Evolutionary conservation across 1,284 basidiomycete genomes (phyloP).

Genomic region (Sphagnurus paluster): DNA sequence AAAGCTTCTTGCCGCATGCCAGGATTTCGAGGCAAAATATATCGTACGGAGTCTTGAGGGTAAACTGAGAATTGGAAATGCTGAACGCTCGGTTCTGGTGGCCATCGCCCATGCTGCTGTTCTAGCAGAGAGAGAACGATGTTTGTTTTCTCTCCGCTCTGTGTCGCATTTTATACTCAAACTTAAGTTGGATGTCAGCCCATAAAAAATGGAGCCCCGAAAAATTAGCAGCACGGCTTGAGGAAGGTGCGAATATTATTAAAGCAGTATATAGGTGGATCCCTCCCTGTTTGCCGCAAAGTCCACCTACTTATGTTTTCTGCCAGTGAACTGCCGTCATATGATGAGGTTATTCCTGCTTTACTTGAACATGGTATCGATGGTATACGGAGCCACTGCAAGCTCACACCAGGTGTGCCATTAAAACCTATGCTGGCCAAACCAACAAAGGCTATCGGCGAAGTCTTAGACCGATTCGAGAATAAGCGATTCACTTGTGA

Average conservation of each 20-base stretch:
- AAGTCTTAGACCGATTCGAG: slow-evolving; percentile 97
- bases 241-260: slow-evolving; percentile 77
- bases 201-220: slow-evolving; percentile 77
- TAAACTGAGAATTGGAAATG: slow-evolving; percentile 96
- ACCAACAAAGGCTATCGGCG: slow-evolving; percentile 98
- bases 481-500: slow-evolving; percentile 97
- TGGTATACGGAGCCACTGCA: slow-evolving; percentile 75
- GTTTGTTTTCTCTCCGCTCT: slow-evolving; percentile 38
- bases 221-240: slow-evolving; percentile 73
- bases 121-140: slow-evolving; percentile 70
- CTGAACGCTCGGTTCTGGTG: slow-evolving; percentile 90
- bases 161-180: slow-evolving; percentile 9
- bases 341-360: slow-evolving; percentile 94
- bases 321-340: slow-evolving; percentile 87
- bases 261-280: slow-evolving; percentile 91
- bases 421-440: slow-evolving; percentile 99
- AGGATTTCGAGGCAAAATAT: slow-evolving; percentile 90
- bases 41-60: slow-evolving; percentile 95
- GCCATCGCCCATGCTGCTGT: slow-evolving; percentile 87
- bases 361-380: slow-evolving; percentile 81
- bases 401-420: slow-evolving; percentile 93
- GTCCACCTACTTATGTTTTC: neutral
- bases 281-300: neutral
- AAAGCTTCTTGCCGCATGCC: slow-evolving; percentile 90
- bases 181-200: slow-evolving; percentile 37